These are phyloP conservation scores for Saccharomycopsis fermentans DNA, from an alignment of 805 yeast species.

Conservation along the genomic window DNA sequence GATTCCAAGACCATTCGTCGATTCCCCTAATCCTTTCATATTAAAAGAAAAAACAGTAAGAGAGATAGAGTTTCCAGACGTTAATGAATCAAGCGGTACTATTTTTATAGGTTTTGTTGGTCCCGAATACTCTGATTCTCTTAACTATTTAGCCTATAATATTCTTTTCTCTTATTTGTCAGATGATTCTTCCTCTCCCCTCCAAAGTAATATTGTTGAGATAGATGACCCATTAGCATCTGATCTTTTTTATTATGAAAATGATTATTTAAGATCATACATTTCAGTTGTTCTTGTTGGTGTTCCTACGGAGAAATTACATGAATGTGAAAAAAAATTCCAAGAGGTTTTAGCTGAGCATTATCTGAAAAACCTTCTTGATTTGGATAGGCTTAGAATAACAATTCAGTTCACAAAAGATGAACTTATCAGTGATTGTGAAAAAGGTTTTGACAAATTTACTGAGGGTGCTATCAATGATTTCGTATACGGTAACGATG, in stretches of 20 bases:
- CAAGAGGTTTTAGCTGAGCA: conserved; percentile 45
- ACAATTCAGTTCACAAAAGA: conserved; percentile 55
- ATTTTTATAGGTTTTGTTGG: conserved; percentile 72
- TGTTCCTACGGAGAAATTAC: conserved; percentile 60
- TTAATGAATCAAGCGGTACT: conserved; percentile 79
- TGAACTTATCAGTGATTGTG: conserved; percentile 50
- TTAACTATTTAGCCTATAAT: conserved; percentile 58
- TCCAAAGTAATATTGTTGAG: conserved; percentile 66
- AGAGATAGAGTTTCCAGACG: conserved; percentile 73
- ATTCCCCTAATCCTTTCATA: conserved; percentile 32
- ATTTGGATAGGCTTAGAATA: conserved; percentile 55
- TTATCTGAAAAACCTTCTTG: conserved; percentile 40
- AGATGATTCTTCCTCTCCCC: conserved; percentile 64
- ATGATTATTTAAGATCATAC: conserved; percentile 59
- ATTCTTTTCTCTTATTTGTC: conserved; percentile 66
- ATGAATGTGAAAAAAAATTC: conserved; percentile 42
- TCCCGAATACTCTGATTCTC: conserved; percentile 44
- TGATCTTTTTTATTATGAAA: conserved; percentile 57
- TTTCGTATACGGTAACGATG: conserved; percentile 72
- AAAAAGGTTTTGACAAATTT: conserved; percentile 50
- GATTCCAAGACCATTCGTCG: conserved; percentile 69
- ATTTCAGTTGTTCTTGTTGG: conserved; percentile 46
- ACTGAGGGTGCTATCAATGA: conserved; percentile 64
- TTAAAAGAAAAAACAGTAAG: conserved; percentile 32
- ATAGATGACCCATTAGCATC: conserved; percentile 75